Percentiles rank a stretch among this genome's conserved stretches.
phyloP scores from a whole-genome alignment of 1,284 basidiomycete genomes.

The Rhodotorula mucilaginosa region DNA sequence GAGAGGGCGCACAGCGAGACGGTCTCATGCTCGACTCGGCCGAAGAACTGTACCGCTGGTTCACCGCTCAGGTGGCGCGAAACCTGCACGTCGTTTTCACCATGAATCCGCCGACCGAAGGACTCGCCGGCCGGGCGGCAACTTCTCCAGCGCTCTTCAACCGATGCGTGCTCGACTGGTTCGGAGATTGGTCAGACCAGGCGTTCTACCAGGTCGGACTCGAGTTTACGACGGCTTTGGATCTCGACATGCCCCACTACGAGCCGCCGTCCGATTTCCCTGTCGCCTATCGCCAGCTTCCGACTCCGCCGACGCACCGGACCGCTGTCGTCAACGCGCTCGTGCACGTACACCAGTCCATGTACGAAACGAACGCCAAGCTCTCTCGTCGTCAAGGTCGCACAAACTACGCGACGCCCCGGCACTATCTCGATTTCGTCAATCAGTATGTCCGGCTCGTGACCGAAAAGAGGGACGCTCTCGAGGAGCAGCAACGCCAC shows the following conservation, averaged over 20 bases:
- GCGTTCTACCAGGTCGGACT: conserved; percentile 94
- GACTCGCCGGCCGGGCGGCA: conserved; percentile 84
- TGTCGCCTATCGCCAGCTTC: conserved; percentile 75
- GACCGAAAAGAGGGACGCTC: conserved; percentile 94
- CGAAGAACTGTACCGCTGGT: conserved; percentile 96
- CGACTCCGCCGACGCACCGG: conserved; percentile 77
- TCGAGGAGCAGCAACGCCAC: conserved; percentile 98
- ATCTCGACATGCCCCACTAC: conserved; percentile 81
- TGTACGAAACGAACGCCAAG: conserved; percentile 84
- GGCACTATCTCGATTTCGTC: conserved; percentile 98
- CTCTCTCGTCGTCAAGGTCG: conserved; percentile 88
- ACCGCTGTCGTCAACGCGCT: conserved; percentile 89
- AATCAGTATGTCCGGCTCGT: conserved; percentile 96
- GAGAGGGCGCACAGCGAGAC: conserved; percentile 95
- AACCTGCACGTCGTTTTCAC: conserved; percentile 98
- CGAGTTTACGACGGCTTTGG: conserved; percentile 88
- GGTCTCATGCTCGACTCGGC: conserved; percentile 97
- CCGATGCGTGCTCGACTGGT: conserved; percentile 97
- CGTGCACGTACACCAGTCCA: conserved; percentile 85
- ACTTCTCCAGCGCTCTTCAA: conserved; percentile 98
- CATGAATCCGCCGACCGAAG: conserved; percentile 82
- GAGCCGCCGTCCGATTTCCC: conserved; percentile 76
- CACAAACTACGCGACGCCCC: conserved; percentile 94
- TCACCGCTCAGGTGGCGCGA: conserved; percentile 92
- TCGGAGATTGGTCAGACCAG: conserved; percentile 96